Evolutionary conservation across 306 rosid species (phyloP), one percentile per base, ranked within the genome.

Genomic region (Vigna unguiculata): DNA sequence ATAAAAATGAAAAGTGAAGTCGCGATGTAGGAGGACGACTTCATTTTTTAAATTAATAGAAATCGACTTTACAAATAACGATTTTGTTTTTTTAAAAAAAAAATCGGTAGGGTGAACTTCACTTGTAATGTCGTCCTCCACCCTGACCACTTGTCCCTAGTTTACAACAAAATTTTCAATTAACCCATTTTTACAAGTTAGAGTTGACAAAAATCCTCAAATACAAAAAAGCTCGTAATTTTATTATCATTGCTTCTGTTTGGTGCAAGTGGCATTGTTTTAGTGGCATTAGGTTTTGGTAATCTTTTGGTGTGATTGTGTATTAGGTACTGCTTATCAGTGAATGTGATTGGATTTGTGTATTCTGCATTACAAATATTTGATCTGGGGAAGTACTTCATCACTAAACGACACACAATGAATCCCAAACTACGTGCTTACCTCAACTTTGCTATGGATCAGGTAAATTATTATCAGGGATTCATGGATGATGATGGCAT

Each of bases 381-480:
- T 68, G 91, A 82, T 69, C 40, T 92, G 16, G 46, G 82, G 22
- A 80, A 79, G 62, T 84, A 75, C 69, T 43, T 92, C 51, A 43
- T 78, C 69, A 80, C 89, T 22, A 72, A 84, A 69, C 90, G 84
- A 53, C 85, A 85, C 71, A 22, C 83, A 24, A 2, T 88, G 49
- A 61, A 80, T 20, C 87, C 84, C 53, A 80, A 65, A 19, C 57
- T 86, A 3, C 82, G 84, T 22, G 60, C 61, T 72, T 87, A 84
- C 86, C 84, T 85, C 19, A 84, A 71, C 83, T 83, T 95, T 91
- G 88, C 66, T 11, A 78, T 88, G 63, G 98, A 95, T 84, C 97
- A 95, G 96, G 98, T 85, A 87, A 43, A 12, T 12, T 43, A 62
- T 85, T 66, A 28, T n/a, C n/a, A n/a, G n/a, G n/a, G n/a, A n/a